Evolutionary conservation across 192 early-diverging fungal genomes (phyloP).

Genomic region (Piromyces sp.): DNA sequence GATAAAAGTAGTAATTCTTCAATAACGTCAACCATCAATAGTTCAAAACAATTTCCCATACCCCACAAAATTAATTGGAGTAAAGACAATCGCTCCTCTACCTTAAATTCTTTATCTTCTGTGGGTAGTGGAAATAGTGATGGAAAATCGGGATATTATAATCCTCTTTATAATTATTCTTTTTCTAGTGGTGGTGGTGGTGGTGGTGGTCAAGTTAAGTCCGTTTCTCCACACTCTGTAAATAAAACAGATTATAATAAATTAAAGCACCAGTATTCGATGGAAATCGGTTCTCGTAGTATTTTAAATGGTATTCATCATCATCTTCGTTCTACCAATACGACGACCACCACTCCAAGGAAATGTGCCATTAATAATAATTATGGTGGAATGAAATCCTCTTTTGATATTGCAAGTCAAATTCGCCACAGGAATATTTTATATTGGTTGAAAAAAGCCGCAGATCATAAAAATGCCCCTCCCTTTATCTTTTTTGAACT

Average conservation of each 20-base stretch:
- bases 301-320: too few species aligned
- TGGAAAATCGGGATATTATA: too few species aligned
- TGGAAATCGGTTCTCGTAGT: too few species aligned
- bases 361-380: not conserved
- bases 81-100: not conserved
- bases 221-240: too few species aligned
- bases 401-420: not conserved
- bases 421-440: not conserved
- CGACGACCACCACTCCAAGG: not conserved
- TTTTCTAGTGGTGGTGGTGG: too few species aligned
- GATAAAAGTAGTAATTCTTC: not conserved
- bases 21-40: not conserved
- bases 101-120: too few species aligned
- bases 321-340: too few species aligned
- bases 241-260: not conserved
- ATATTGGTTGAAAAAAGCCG: not conserved
- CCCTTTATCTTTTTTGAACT: not conserved
- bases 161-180: too few species aligned
- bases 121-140: too few species aligned
- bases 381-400: not conserved
- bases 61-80: not conserved
- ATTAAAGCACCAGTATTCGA: not conserved
- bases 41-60: not conserved
- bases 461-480: not conserved
- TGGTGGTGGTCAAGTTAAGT: too few species aligned